Evolutionary conservation across 192 early-diverging fungal genomes (phyloP), one percentile per base, ranked within the genome.

Genomic region (Umbelopsis ramanniana): DNA sequence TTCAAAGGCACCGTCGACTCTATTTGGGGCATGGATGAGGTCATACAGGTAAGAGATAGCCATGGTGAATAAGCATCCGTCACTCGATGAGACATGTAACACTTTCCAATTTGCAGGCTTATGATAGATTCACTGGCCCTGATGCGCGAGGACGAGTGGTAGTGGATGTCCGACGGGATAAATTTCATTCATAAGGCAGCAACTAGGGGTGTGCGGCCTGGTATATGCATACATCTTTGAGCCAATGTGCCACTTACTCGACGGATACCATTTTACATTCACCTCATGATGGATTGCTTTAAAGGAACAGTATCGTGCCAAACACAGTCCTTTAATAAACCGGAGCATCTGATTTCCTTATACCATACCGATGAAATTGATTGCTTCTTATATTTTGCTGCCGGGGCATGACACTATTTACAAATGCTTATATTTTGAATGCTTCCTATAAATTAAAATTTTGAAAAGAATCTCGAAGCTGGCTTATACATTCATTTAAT

Each of bases 21-120:
- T 67, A 38, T 67, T 8, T 67, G 38, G 38, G n/a, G 38, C 5
- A 45, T 67, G 38, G 66, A 67, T 45, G 35, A 67, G 43, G 66
- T 29, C 38, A 9, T 40, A 40, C 19, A 17, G 35, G 66, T 67
- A 67, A 45, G 37, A 40, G 19, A 6, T 40, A 40, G 38, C 33
- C 22, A n/a, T n/a, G n/a, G n/a, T n/a, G n/a, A n/a, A n/a, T n/a
- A n/a, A n/a, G n/a, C n/a, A n/a, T n/a, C n/a, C n/a, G n/a, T n/a
- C n/a, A n/a, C n/a, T 29, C 29, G 29, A 29, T 1, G 29, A 29
- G 29, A 29, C 29, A 29, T 29, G 29, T 29, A 2, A 29, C 29
- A 29, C 29, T 2, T 2, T 29, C 29, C 29, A 2, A 29, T 29
- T 29, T 50, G 1, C 66, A 67, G 66, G 66, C 66, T 37, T 67